A percentile compares a stretch with the other conserved stretches of the same genome.
phyloP scores from a whole-genome alignment of 73 alveolate species.

The Durusdinium trenchii region DNA sequence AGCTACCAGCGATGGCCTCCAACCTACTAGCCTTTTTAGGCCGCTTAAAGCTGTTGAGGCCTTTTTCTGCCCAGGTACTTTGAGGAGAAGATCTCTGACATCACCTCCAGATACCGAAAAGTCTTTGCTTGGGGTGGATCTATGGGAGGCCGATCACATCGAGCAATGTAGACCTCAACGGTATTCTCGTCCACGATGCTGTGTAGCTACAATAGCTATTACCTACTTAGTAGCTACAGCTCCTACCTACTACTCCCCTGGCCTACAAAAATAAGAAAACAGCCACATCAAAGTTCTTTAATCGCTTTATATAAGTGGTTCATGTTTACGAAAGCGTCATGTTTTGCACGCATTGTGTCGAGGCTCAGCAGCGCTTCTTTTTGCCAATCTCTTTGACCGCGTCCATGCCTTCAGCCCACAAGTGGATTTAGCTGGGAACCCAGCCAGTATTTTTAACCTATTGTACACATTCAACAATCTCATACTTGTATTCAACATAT shows the following conservation, averaged over 20 bases:
- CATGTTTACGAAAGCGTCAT: neutral
- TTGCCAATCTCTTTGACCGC: conserved; percentile 42
- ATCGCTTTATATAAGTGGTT: neutral
- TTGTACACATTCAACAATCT: no score
- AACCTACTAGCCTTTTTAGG: no score
- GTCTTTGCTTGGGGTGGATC: conserved; percentile 95
- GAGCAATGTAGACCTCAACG: neutral
- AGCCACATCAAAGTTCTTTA: neutral
- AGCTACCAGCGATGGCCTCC: no score
- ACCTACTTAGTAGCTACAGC: neutral
- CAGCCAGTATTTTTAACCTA: no score
- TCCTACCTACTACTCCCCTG: neutral
- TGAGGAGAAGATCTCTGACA: conserved; percentile 41
- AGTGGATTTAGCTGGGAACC: conserved; percentile 64
- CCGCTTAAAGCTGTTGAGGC: no score
- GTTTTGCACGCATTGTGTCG: neutral
- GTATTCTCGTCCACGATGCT: neutral
- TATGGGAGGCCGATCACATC: conserved; percentile 57
- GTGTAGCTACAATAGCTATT: neutral
- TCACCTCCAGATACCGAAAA: conserved; percentile 33
- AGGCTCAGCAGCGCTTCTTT: conserved; percentile 90
- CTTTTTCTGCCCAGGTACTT: conserved; percentile 78
- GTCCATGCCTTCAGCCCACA: conserved; percentile 95
- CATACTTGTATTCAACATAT: no score
- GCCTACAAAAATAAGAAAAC: neutral